Evolutionary conservation across 2,329 filamentous ascomycete species (phyloP), one percentile per base, ranked within the genome.

Genomic region (Diaporthe destruens): DNA sequence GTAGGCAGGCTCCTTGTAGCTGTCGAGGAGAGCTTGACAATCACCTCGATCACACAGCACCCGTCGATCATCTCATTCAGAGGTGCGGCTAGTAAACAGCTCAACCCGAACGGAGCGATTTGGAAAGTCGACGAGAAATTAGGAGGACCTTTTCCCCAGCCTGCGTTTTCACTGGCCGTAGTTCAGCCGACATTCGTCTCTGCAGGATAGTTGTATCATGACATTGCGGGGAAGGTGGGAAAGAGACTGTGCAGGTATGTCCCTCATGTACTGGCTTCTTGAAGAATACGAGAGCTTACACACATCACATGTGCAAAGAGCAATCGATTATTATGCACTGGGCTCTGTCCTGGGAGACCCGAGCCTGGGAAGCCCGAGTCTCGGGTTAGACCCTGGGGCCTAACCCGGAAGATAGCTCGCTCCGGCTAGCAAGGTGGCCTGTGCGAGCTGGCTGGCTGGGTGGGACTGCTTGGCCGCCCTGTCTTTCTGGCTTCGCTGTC

Each of bases 401-500:
- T 8, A 18, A 44, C 14, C 44, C 61, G 61, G 61, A 65, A 65
- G 61, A 65, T 53, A 53, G 61, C 44, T 51, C 61, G 61, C 61
- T 65, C 61, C 61, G 61, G 44, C 61, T 51, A 65, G 23, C n/a
- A 14, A 65, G 29, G 61, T 65, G 61, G 61, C 61, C 39, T 57
- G 66, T 56, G 53, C 42, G 66, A n/a, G 42, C 51, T 12, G 20
- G 53, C 53, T 14, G 36, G 51, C 51, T 44, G 36, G 65, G 42
- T 39, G n/a, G 20, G 34, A 29, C 16, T 47, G 56, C 42, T 69
- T 69, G 67, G 67, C 67, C 54, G 42, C 54, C 49, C 29, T 32
- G 44, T 70, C 67, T 39, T 61, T 70, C 67, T 70, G 67, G 67
- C 67, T 70, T 70, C 67, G 67, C 44, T 70, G 67, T 29, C 47